Conservation (phyloP, 2,329 filamentous ascomycete species). For the Fusarium succisae region DNA sequence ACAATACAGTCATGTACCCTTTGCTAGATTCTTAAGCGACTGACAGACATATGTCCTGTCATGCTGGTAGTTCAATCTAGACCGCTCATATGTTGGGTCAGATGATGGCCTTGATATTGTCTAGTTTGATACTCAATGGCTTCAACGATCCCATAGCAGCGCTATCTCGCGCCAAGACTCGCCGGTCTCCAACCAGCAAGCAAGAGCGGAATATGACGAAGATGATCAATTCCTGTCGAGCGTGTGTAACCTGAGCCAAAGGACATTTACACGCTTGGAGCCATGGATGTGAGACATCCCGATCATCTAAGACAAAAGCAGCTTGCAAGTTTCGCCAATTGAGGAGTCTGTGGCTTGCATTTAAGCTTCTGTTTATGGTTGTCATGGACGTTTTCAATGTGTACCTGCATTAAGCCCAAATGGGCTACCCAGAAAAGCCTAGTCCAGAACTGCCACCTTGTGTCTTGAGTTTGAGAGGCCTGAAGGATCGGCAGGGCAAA, state of each 20-base stretch:
- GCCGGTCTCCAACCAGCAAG: accelerated
- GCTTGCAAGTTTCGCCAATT: not conserved
- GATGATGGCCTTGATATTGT: no score
- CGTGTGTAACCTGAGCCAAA: no score
- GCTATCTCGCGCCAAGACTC: not conserved
- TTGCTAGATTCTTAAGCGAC: not conserved
- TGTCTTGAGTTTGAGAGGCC: not conserved
- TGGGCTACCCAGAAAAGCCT: not conserved
- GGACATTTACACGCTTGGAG: not conserved
- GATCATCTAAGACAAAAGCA: not conserved
- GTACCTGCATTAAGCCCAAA: not conserved
- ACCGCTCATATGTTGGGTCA: not conserved
- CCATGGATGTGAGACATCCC: not conserved
- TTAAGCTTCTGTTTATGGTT: constrained; percentile 23
- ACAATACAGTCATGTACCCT: accelerated
- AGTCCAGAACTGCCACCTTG: not conserved
- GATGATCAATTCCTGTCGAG: not conserved
- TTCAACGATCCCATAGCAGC: no score
- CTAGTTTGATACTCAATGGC: not conserved
- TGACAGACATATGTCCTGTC: no score
- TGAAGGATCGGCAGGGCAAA: not conserved
- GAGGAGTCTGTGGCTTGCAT: not conserved
- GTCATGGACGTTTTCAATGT: not conserved
- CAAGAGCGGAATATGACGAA: no score
- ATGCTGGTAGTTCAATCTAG: no score